A percentile compares a stretch with the other conserved stretches of the same genome.
phyloP scores from a whole-genome alignment of 2,329 filamentous ascomycete genomes.

The Didymella exigua region DNA sequence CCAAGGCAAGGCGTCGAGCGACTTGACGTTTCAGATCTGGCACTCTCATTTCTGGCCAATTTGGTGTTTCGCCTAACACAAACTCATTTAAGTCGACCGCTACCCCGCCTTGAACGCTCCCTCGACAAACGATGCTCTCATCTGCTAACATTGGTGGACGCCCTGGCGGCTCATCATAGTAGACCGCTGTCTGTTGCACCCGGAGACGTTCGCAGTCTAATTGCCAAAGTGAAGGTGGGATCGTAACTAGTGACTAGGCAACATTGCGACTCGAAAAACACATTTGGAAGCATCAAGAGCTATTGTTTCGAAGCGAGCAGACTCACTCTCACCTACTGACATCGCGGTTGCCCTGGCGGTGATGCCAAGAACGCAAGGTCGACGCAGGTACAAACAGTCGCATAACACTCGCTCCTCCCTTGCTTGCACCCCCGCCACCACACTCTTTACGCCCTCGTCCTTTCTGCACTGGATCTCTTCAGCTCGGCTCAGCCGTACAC shows the following conservation, averaged over 20 bases:
- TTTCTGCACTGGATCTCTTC: conserved; percentile 23
- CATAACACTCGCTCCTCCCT: conserved; percentile 20
- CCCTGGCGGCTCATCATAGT: not conserved
- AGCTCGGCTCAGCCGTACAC: conserved; percentile 24
- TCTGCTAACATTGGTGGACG: not conserved
- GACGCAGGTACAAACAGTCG: conserved; percentile 20
- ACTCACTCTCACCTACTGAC: conserved; percentile 14
- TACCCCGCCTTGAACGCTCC: conserved; percentile 3
- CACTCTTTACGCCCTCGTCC: conserved; percentile 28
- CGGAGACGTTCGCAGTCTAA: not conserved
- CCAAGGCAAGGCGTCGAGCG: conserved; percentile 17
- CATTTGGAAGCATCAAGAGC: not conserved
- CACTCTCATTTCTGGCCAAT: conserved; percentile 22
- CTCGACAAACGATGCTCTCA: conserved; percentile 14
- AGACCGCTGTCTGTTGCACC: not conserved
- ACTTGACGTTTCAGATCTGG: conserved; percentile 28
- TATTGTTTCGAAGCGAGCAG: not conserved
- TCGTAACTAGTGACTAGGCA: not conserved
- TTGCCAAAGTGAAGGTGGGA: not conserved
- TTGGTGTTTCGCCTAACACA: conserved; percentile 27
- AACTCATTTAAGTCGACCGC: conserved; percentile 20
- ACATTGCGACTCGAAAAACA: not conserved
- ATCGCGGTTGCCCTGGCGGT: conserved; percentile 20
- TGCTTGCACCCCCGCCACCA: conserved; percentile 22
- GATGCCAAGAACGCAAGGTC: conserved; percentile 21